Conservation (phyloP, 2,329 filamentous ascomycete genomes). For the Apiospora saccharicola region DNA sequence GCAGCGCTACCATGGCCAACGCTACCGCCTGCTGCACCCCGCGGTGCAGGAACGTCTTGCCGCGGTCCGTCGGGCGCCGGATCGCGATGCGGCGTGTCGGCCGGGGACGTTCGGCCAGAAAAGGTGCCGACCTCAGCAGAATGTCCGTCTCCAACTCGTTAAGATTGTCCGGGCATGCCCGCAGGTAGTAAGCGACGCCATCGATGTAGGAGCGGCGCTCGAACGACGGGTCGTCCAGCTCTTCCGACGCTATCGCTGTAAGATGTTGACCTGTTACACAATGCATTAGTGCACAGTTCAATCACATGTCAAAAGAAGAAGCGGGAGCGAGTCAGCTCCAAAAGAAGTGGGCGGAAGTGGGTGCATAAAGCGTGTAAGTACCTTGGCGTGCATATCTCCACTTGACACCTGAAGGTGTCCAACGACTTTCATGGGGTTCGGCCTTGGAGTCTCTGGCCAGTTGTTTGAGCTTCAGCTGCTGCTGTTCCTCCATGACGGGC, state of each 20-base stretch:
- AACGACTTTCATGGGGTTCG: conserved; percentile 23
- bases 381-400: conserved; percentile 31
- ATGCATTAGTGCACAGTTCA: conserved; percentile 13
- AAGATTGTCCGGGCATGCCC: conserved; percentile 27
- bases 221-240: conserved; percentile 26
- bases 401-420: conserved; percentile 28
- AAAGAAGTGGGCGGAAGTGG: conserved; percentile 17
- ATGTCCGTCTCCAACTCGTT: conserved; percentile 27
- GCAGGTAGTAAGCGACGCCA: conserved; percentile 29
- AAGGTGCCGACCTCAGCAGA: conserved; percentile 26
- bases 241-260: conserved; percentile 24
- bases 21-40: conserved; percentile 63
- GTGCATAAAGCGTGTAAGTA: conserved; percentile 13
- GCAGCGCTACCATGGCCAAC: conserved; percentile 64
- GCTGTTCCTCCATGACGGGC: conserved; percentile 17
- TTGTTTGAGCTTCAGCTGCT: conserved; percentile 13
- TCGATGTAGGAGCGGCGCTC: conserved; percentile 29
- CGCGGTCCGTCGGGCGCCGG: conserved; percentile 31
- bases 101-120: conserved; percentile 24
- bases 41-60: conserved; percentile 63
- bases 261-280: conserved; percentile 27
- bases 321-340: conserved; percentile 6
- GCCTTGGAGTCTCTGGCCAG: neutral
- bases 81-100: conserved; percentile 14
- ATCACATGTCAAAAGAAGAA: conserved; percentile 21